Evolutionary conservation across 805 yeast genomes (phyloP).

Genomic region (Kodamaea nitidulidarum): DNA sequence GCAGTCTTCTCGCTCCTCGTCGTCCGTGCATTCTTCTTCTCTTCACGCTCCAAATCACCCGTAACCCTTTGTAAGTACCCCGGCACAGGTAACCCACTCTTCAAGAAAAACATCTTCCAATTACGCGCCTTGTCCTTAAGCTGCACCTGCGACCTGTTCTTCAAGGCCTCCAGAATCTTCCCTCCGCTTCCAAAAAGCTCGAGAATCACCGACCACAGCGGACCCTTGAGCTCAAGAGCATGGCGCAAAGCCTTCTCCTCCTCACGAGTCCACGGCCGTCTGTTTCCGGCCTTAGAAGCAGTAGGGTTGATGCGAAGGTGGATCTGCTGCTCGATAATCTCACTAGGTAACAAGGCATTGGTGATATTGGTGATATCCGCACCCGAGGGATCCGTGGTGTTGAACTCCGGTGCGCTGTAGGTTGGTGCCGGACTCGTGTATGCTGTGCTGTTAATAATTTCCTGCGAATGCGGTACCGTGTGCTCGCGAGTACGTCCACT

Average conservation of each 20-base stretch:
- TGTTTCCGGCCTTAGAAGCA: conserved; percentile 24
- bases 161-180: conserved; percentile 71
- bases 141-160: conserved; percentile 86
- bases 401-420: conserved; percentile 4
- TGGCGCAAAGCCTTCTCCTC: conserved; percentile 82
- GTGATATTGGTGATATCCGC: conserved; percentile 26
- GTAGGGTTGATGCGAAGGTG: conserved; percentile 35
- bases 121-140: conserved; percentile 95
- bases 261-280: conserved; percentile 81
- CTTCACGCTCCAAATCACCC: conserved; percentile 69
- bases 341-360: conserved; percentile 37
- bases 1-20: conserved; percentile 34
- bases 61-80: conserved; percentile 78
- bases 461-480: conserved; percentile 20
- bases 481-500: conserved; percentile 19
- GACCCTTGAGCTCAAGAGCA: conserved; percentile 81
- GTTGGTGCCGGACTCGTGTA: conserved; percentile 4
- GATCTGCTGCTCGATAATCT: conserved; percentile 41
- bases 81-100: conserved; percentile 74
- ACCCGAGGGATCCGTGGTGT: conserved; percentile 7
- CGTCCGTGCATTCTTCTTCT: conserved; percentile 31
- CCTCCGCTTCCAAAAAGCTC: conserved; percentile 96
- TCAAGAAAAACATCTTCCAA: conserved; percentile 84
- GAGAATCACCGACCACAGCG: conserved; percentile 88
- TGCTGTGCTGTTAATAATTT: conserved; percentile 11